Percentiles rank a stretch among this genome's conserved stretches.
phyloP scores from a whole-genome alignment of 2,329 filamentous ascomycete genomes.

The Beauveria varroae region DNA sequence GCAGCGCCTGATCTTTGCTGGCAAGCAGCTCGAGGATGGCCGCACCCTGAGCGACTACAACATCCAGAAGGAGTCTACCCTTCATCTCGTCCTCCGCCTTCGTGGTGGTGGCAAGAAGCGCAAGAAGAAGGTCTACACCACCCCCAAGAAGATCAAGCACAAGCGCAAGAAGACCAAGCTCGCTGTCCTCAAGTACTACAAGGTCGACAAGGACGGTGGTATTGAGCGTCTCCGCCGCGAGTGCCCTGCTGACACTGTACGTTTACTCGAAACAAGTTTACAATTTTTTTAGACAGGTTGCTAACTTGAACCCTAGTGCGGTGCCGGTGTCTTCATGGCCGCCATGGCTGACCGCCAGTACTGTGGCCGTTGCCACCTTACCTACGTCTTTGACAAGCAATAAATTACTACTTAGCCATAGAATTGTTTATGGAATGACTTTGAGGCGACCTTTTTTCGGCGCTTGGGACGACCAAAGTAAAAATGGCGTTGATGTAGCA shows the following conservation, averaged over 20 bases:
- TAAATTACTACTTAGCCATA: constrained; percentile 27
- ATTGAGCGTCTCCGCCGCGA: constrained; percentile 98
- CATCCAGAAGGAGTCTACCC: constrained; percentile 99
- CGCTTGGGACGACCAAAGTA: constrained; percentile 15
- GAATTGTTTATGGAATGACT: constrained; percentile 12
- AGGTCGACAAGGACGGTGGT: constrained; percentile 99
- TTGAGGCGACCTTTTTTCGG: constrained; percentile 11
- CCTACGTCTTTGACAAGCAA: constrained; percentile 66
- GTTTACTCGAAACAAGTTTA: constrained; percentile 27
- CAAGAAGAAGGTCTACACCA: constrained; percentile 99
- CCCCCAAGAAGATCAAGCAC: constrained; percentile 99
- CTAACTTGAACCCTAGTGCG: constrained; percentile 55
- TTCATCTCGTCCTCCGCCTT: constrained; percentile 95
- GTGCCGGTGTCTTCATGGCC: constrained; percentile 99
- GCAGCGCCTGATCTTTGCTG: constrained; percentile 98
- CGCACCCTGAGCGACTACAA: constrained; percentile 99
- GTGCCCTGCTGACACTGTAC: constrained; percentile 85
- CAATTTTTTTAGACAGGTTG: accelerated
- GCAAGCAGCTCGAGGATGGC: constrained; percentile 99
- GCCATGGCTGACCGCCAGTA: constrained; percentile 99
- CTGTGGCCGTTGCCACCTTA: constrained; percentile 70
- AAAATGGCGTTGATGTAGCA: constrained; percentile 37
- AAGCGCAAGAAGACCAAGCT: constrained; percentile 99
- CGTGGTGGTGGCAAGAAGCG: constrained; percentile 99
- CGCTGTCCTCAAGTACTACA: constrained; percentile 99